These are phyloP conservation scores for Suhomyces maxii DNA, from an alignment of 1,139 yeast genomes.

Conservation along the genomic window DNA sequence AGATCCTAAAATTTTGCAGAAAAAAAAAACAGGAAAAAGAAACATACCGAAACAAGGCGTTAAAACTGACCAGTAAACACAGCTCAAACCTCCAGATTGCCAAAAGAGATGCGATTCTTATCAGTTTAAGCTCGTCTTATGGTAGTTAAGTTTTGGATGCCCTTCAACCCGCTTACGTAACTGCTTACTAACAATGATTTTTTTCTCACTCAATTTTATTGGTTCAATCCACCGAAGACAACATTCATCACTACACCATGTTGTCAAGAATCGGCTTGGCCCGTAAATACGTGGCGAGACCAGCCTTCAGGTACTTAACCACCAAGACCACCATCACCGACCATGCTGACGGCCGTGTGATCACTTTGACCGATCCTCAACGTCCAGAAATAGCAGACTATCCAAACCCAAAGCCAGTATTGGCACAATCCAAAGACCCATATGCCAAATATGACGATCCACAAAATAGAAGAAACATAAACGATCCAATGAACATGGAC, in stretches of 20 bases:
- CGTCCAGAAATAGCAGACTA: slow-evolving; percentile 49
- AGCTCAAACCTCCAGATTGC: too few species aligned
- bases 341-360: slow-evolving; percentile 42
- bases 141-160: too few species aligned
- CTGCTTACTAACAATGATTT: slow-evolving; percentile 1
- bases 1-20: too few species aligned
- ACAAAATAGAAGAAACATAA: slow-evolving; percentile 76
- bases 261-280: slow-evolving; percentile 31
- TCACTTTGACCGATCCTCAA: slow-evolving; percentile 44
- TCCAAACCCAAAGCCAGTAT: slow-evolving; percentile 43
- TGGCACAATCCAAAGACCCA: slow-evolving; percentile 69
- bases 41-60: too few species aligned
- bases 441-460: slow-evolving; percentile 75
- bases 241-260: slow-evolving; percentile 17
- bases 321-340: slow-evolving; percentile 43
- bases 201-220: slow-evolving; percentile 20
- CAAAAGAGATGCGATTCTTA: too few species aligned
- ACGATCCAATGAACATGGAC: slow-evolving; percentile 69
- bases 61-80: too few species aligned
- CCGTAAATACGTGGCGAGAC: slow-evolving; percentile 14
- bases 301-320: slow-evolving; percentile 30
- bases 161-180: slow-evolving; percentile 1
- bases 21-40: too few species aligned
- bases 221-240: slow-evolving; percentile 17
- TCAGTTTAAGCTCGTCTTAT: too few species aligned